phyloP scores from a whole-genome alignment of 257 asterid species.

The Solanum tarapatanum region DNA sequence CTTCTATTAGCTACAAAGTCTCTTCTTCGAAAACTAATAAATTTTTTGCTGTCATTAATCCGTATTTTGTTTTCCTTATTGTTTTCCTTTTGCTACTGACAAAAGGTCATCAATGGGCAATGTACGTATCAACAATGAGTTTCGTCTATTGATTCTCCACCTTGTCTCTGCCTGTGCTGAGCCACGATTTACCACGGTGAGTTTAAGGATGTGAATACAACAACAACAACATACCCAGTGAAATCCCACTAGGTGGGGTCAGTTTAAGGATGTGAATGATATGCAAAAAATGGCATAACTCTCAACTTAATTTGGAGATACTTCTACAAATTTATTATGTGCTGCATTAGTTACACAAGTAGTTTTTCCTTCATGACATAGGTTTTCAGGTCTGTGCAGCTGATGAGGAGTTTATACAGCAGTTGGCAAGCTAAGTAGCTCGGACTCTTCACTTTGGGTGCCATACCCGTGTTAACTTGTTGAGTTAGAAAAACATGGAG shows the following conservation, averaged over 20 bases:
- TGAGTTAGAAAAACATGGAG: too few species aligned
- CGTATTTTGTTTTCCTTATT: too few species aligned
- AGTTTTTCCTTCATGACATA: background rate
- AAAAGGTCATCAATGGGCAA: background rate
- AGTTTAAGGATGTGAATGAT: background rate
- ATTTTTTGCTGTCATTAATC: rapidly evolving
- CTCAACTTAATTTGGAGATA: too few species aligned
- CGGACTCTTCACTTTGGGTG: background rate
- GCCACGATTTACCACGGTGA: background rate
- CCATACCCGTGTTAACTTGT: background rate
- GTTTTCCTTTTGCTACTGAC: too few species aligned
- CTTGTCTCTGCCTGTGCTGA: background rate
- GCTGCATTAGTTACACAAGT: background rate
- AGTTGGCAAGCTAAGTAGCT: background rate
- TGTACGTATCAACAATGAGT: background rate
- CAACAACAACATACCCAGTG: too few species aligned
- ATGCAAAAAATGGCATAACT: too few species aligned
- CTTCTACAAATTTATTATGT: too few species aligned
- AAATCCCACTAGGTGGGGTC: too few species aligned
- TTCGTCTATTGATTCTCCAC: background rate
- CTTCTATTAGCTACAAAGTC: too few species aligned
- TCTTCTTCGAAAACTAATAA: too few species aligned
- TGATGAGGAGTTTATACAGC: background rate
- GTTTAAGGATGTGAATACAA: background rate
- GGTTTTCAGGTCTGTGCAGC: background rate